A percentile compares a stretch with the other conserved stretches of the same genome.
phyloP scores from a whole-genome alignment of 2,329 filamentous ascomycete species.

The Aspergillus vadensis region DNA sequence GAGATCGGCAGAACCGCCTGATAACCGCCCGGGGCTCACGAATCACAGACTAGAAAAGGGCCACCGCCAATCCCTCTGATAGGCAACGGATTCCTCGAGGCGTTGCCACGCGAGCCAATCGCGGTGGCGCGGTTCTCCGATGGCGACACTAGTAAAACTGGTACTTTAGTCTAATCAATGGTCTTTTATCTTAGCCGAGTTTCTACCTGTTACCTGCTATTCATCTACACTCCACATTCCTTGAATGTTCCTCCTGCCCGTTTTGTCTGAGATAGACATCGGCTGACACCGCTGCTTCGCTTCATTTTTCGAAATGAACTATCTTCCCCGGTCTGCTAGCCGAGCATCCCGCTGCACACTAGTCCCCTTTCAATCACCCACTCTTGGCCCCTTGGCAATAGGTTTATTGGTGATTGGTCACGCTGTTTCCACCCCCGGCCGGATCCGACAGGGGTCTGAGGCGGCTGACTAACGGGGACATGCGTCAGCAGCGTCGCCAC shows the following conservation, averaged over 20 bases:
- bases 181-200: neutral
- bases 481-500: slow-evolving; percentile 12
- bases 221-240: neutral
- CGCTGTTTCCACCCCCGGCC: slow-evolving; percentile 7
- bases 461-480: neutral
- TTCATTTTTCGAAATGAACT: neutral
- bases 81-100: neutral
- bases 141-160: neutral
- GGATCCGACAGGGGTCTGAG: slow-evolving; percentile 12
- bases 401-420: neutral
- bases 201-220: too few species aligned
- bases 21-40: neutral
- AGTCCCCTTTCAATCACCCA: slow-evolving; percentile 7
- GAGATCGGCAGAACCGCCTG: neutral
- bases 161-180: neutral
- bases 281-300: neutral
- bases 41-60: neutral
- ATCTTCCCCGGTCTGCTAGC: neutral
- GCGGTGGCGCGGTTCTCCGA: neutral
- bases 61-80: neutral
- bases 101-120: slow-evolving; percentile 9
- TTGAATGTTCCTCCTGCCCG: too few species aligned
- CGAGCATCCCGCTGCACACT: slow-evolving; percentile 4
- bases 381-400: slow-evolving; percentile 18
- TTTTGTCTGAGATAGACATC: neutral